phyloP scores from a whole-genome alignment of 1,139 yeast species.

The Suhomyces anneliseae region DNA sequence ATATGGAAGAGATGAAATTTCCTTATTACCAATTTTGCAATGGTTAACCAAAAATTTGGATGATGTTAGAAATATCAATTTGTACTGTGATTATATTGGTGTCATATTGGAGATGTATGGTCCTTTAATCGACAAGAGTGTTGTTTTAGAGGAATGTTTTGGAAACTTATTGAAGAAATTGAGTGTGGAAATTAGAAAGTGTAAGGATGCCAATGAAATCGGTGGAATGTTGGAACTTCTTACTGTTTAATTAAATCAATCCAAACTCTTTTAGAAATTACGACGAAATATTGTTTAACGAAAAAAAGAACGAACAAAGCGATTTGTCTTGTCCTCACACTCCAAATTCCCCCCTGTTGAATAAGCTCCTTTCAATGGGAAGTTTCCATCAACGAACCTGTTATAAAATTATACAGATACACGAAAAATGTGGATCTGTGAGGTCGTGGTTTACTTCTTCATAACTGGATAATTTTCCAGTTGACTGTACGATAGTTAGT shows the following conservation, averaged over 20 bases:
- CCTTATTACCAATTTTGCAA: constrained; percentile 78
- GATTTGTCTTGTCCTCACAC: too few relatives aligned
- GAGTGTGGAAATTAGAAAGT: constrained; percentile 67
- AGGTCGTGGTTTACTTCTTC: too few relatives aligned
- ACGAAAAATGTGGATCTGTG: too few relatives aligned
- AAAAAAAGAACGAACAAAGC: too few relatives aligned
- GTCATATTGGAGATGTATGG: constrained; percentile 82
- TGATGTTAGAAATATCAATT: constrained; percentile 73
- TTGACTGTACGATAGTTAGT: too few relatives aligned
- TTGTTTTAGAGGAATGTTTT: constrained; percentile 76
- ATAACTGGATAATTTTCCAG: too few relatives aligned
- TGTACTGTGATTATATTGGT: constrained; percentile 82
- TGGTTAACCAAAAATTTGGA: constrained; percentile 80
- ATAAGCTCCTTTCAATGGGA: too few relatives aligned
- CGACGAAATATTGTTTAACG: too few relatives aligned
- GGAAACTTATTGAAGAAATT: constrained; percentile 60
- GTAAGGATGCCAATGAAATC: constrained; percentile 84
- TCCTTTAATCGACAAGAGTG: constrained; percentile 65
- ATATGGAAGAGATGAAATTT: constrained; percentile 79
- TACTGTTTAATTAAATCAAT: constrained; percentile 34
- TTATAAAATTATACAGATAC: too few relatives aligned
- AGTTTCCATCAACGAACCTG: too few relatives aligned
- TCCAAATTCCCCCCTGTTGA: too few relatives aligned
- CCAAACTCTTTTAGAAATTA: too few relatives aligned
- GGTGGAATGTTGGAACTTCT: constrained; percentile 92